phyloP scores from a whole-genome alignment of 352 stramenopile species.

The Pythium sp. region DNA sequence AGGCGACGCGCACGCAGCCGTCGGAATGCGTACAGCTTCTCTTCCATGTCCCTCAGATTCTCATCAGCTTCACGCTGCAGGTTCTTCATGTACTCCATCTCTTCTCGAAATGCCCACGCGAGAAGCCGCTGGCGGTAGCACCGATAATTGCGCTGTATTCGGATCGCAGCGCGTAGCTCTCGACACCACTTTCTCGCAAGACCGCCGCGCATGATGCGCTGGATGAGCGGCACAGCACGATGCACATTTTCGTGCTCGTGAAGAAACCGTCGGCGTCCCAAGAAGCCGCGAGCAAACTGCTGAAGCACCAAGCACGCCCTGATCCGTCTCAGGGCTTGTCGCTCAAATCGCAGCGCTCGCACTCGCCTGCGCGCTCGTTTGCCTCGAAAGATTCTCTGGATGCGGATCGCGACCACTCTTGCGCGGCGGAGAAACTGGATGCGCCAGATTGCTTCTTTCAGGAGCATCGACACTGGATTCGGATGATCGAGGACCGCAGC shows the following conservation, averaged over 20 bases:
- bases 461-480: constrained; percentile 35
- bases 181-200: constrained; percentile 36
- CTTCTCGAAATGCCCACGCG: constrained; percentile 50
- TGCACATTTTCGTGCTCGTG: constrained; percentile 32
- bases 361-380: constrained; percentile 55
- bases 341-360: constrained; percentile 33
- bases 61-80: constrained; percentile 42
- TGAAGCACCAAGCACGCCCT: constrained; percentile 38
- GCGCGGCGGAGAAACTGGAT: constrained; percentile 57
- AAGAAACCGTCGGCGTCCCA: constrained; percentile 41
- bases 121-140: constrained; percentile 51
- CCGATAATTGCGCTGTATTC: constrained; percentile 56
- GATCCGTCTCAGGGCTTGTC: constrained; percentile 36
- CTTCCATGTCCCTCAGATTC: constrained; percentile 45
- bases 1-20: constrained; percentile 47
- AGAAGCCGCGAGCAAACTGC: constrained; percentile 48
- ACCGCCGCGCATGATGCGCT: constrained; percentile 47
- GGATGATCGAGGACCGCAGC: constrained; percentile 26
- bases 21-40: constrained; percentile 43
- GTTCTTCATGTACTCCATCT: constrained; percentile 48
- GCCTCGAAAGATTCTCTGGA: constrained; percentile 67
- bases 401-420: constrained; percentile 46
- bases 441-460: constrained; percentile 61
- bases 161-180: constrained; percentile 33
- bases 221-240: constrained; percentile 47